A percentile compares a stretch with the other conserved stretches of the same genome.
Conservation (phyloP, 1,284 basidiomycete species). For the Flammula alnicola region DNA sequence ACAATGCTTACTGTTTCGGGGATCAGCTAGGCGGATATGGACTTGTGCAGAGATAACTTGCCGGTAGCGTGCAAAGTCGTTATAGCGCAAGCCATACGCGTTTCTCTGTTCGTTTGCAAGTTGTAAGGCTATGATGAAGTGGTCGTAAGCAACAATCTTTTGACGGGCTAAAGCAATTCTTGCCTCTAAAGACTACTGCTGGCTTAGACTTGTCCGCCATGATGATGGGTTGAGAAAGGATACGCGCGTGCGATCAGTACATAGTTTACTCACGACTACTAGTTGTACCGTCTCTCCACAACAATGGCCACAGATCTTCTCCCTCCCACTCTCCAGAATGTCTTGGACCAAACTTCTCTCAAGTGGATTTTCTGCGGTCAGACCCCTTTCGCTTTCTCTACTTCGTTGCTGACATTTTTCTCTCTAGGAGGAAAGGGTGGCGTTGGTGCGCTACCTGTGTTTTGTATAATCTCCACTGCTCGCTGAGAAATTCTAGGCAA, state of each 20-base stretch:
- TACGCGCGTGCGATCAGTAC: slow-evolving; percentile 1
- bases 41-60: slow-evolving; percentile 33
- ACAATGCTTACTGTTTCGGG: slow-evolving; percentile 77
- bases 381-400: slow-evolving; percentile 35
- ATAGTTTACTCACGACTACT: slow-evolving; percentile 9
- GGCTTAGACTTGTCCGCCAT: slow-evolving; percentile 36
- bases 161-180: slow-evolving; percentile 5
- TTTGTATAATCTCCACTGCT: slow-evolving; percentile 7
- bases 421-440: slow-evolving; percentile 88
- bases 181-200: slow-evolving; percentile 41
- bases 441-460: slow-evolving; percentile 68
- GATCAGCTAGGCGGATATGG: neutral
- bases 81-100: slow-evolving; percentile 89
- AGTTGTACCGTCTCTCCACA: too few species aligned
- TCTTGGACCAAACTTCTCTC: slow-evolving; percentile 85
- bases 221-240: slow-evolving; percentile 8
- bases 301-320: slow-evolving; percentile 61
- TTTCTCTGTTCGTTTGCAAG: slow-evolving; percentile 89
- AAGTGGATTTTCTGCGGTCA: slow-evolving; percentile 96
- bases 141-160: neutral
- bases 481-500: slow-evolving; percentile 63
- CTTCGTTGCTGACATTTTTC: slow-evolving; percentile 19
- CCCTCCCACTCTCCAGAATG: slow-evolving; percentile 85
- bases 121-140: slow-evolving; percentile 62
- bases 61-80: slow-evolving; percentile 87